Percentiles rank a stretch among this genome's conserved stretches.
phyloP scores from a whole-genome alignment of 2,329 filamentous ascomycete genomes.

The Fusarium zealandicum region DNA sequence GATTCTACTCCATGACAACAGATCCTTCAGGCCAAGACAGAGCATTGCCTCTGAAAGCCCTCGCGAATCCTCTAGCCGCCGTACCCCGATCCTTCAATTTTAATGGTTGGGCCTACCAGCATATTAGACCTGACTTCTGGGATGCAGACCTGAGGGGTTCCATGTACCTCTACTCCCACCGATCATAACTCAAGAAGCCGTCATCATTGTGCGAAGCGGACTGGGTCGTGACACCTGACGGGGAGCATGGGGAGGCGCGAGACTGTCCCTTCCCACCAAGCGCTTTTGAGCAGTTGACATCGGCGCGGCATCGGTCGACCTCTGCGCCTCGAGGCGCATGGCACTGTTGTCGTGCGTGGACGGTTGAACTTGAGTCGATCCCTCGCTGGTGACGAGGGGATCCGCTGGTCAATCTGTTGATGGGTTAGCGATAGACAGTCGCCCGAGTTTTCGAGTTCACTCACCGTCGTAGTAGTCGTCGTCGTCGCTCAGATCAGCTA shows the following conservation, averaged over 20 bases:
- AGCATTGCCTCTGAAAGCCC: conserved; percentile 23
- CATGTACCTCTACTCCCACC: conserved; percentile 43
- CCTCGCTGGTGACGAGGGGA: conserved; percentile 88
- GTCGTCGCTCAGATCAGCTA: conserved; percentile 90
- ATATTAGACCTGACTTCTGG: conserved; percentile 34
- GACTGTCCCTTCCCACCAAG: conserved; percentile 55
- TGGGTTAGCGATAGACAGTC: conserved; percentile 11
- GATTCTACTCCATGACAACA: conserved; percentile 39
- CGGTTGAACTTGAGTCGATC: conserved; percentile 70
- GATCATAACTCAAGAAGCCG: conserved; percentile 61
- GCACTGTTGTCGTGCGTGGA: conserved; percentile 53
- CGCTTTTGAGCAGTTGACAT: conserved; percentile 55
- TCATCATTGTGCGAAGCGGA: conserved; percentile 74
- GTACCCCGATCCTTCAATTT: conserved; percentile 38
- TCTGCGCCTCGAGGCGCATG: conserved; percentile 50
- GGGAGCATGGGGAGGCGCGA: conserved; percentile 52
- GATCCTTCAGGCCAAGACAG: conserved; percentile 27
- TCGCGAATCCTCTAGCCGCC: conserved; percentile 35
- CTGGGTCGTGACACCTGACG: conserved; percentile 67
- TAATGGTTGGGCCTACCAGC: conserved; percentile 38
- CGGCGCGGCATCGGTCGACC: conserved; percentile 55
- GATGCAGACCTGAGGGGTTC: conserved; percentile 10
- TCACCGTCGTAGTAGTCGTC: conserved; percentile 88
- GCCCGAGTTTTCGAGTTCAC: conserved; percentile 16
- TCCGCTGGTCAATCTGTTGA: conserved; percentile 83